These are phyloP conservation scores for Lactarius hatsudake DNA, from an alignment of 768 basidiomycete species.

Conservation along the genomic window DNA sequence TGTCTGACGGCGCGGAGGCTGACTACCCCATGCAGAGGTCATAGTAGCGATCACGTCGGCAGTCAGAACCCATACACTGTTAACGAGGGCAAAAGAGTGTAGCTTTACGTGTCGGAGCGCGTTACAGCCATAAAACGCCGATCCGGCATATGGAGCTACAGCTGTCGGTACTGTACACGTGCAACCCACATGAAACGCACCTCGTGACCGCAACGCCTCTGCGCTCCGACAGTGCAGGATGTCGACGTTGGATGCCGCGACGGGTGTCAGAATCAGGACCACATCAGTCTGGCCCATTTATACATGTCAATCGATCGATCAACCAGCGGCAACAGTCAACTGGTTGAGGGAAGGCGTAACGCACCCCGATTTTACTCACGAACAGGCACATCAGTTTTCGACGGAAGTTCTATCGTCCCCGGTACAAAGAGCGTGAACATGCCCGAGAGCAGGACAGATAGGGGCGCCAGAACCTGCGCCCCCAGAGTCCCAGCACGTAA, in stretches of 20 bases:
- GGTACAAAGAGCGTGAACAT: slow-evolving; percentile 50
- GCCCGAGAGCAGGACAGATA: slow-evolving; percentile 51
- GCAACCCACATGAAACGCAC: slow-evolving; percentile 38
- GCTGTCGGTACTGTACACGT: background rate
- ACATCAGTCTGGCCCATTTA: slow-evolving; percentile 47
- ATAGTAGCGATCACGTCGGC: slow-evolving; percentile 49
- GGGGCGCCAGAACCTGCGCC: slow-evolving; percentile 48
- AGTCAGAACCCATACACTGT: slow-evolving; percentile 47
- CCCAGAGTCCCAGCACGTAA: slow-evolving; percentile 51
- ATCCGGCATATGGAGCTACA: background rate
- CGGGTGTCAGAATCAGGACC: slow-evolving; percentile 45
- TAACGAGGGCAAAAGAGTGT: slow-evolving; percentile 54
- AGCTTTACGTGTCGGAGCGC: slow-evolving; percentile 45
- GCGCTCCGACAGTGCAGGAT: slow-evolving; percentile 59
- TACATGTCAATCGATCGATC: background rate
- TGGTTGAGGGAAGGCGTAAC: slow-evolving; percentile 20
- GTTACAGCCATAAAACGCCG: slow-evolving; percentile 33
- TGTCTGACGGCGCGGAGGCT: background rate
- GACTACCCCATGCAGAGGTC: slow-evolving; percentile 47
- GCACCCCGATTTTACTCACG: slow-evolving; percentile 63
- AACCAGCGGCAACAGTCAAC: background rate
- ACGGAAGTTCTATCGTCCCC: slow-evolving; percentile 47
- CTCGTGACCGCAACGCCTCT: slow-evolving; percentile 55
- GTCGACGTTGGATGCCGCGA: slow-evolving; percentile 57
- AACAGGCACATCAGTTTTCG: slow-evolving; percentile 57